phyloP scores from a whole-genome alignment of 1,284 basidiomycete genomes.

The Cerrena zonata region DNA sequence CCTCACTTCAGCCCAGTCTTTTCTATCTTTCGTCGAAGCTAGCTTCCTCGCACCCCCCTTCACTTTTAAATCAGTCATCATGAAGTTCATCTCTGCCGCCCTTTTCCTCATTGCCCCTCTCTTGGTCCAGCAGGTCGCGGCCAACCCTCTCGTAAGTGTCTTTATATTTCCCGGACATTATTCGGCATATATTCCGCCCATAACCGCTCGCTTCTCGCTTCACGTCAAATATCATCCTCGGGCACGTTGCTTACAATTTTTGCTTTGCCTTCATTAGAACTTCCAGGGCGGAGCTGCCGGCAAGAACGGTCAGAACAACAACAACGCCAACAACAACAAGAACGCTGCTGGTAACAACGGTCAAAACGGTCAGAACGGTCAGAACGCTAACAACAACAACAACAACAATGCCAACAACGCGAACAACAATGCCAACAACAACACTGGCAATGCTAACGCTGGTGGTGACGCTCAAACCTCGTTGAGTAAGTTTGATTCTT shows the following conservation, averaged over 20 bases:
- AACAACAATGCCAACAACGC: not conserved
- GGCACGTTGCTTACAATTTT: not conserved
- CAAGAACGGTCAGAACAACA: conserved; percentile 3
- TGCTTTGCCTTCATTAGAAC: conserved; percentile 8
- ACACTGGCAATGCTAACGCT: not conserved
- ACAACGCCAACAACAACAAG: not conserved
- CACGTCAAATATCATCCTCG: not conserved
- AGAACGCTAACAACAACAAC: not conserved
- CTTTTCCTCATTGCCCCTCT: conserved; percentile 40
- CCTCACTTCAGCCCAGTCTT: conserved; percentile 32
- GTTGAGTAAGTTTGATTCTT: conserved; percentile 19
- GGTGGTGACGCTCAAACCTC: conserved; percentile 20
- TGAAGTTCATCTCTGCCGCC: conserved; percentile 46
- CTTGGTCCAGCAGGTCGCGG: conserved; percentile 35
- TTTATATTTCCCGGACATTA: not conserved
- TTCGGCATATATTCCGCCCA: no score
- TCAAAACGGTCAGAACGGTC: not conserved
- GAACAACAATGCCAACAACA: not conserved
- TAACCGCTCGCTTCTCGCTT: no score
- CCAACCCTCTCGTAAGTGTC: conserved; percentile 31
- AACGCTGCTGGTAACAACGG: not conserved
- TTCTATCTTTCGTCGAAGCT: conserved; percentile 32
- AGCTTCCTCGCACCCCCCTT: conserved; percentile 23
- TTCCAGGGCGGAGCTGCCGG: conserved; percentile 17
- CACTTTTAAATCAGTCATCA: conserved; percentile 27